These are phyloP conservation scores for Austroboletus niveus DNA, from an alignment of 1,284 basidiomycete species.

Conservation along the genomic window DNA sequence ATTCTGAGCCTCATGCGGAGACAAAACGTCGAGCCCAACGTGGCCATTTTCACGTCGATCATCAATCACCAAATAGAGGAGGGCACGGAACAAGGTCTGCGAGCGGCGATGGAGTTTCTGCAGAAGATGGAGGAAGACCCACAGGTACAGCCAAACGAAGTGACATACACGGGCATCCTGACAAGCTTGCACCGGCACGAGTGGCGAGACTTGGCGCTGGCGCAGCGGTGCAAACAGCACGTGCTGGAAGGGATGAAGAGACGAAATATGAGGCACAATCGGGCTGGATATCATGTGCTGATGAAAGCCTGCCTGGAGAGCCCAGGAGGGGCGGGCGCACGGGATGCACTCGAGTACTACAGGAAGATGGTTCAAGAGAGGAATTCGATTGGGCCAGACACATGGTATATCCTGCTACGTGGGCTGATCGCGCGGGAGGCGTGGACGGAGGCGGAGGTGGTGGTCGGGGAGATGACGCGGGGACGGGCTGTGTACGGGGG, in stretches of 20 bases:
- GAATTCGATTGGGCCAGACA: conserved; percentile 55
- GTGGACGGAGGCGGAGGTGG: conserved; percentile 56
- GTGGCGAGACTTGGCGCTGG: conserved; percentile 43
- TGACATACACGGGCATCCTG: conserved; percentile 73
- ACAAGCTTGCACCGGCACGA: conserved; percentile 54
- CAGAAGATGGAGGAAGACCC: conserved; percentile 66
- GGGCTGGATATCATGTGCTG: conserved; percentile 72
- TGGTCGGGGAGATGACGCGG: conserved; percentile 58
- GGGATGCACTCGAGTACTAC: conserved; percentile 61
- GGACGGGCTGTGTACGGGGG: conserved; percentile 37
- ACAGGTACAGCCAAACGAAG: conserved; percentile 57
- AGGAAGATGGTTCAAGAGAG: conserved; percentile 57
- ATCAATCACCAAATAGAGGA: conserved; percentile 68
- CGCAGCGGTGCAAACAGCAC: conserved; percentile 45
- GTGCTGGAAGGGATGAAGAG: conserved; percentile 62
- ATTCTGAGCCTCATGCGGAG: conserved; percentile 70
- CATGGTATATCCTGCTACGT: conserved; percentile 72
- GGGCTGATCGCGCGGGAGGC: conserved; percentile 55
- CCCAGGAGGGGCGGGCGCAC: conserved; percentile 44
- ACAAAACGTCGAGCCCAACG: conserved; percentile 71
- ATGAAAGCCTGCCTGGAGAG: conserved; percentile 62
- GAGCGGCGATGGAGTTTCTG: conserved; percentile 63
- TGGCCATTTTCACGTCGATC: conserved; percentile 71
- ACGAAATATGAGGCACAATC: conserved; percentile 51
- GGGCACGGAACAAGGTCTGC: conserved; percentile 51